Conservation (phyloP, 2,329 filamentous ascomycete genomes). For the Clonostachys rhizophaga region DNA sequence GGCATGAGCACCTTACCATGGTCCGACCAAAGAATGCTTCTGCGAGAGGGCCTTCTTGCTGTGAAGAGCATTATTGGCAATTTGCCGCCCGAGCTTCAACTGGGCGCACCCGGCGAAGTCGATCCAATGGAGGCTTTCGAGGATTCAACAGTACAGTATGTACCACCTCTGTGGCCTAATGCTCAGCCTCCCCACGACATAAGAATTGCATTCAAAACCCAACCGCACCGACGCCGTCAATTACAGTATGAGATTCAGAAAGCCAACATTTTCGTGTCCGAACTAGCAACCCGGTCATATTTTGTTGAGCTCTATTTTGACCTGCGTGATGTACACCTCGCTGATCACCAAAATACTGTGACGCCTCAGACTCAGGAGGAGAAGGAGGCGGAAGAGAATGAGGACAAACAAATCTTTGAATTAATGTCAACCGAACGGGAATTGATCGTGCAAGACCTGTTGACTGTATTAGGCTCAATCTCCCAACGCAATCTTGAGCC, state of each 20-base stretch:
- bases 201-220: constrained; percentile 40
- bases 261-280: constrained; percentile 81
- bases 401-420: constrained; percentile 46
- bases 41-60: constrained; percentile 65
- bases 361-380: constrained; percentile 26
- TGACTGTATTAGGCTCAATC: constrained; percentile 70
- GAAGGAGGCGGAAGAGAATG: constrained; percentile 28
- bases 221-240: constrained; percentile 45
- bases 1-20: constrained; percentile 74
- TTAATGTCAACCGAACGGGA: constrained; percentile 74
- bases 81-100: constrained; percentile 64
- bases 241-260: constrained; percentile 88
- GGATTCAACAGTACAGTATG: constrained; percentile 44
- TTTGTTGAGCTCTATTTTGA: constrained; percentile 84
- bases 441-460: constrained; percentile 74
- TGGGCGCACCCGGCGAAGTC: constrained; percentile 32
- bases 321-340: constrained; percentile 61
- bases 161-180: constrained; percentile 42
- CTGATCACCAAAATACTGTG: constrained; percentile 29
- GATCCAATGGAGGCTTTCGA: constrained; percentile 33
- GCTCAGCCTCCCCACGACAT: constrained; percentile 43
- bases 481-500: constrained; percentile 81
- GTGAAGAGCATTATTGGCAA: constrained; percentile 66
- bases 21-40: constrained; percentile 68
- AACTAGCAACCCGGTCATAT: constrained; percentile 76